Percentiles rank a stretch among this genome's conserved stretches.
Conservation (phyloP, 805 yeast species). For the Ogataea methylovora region DNA sequence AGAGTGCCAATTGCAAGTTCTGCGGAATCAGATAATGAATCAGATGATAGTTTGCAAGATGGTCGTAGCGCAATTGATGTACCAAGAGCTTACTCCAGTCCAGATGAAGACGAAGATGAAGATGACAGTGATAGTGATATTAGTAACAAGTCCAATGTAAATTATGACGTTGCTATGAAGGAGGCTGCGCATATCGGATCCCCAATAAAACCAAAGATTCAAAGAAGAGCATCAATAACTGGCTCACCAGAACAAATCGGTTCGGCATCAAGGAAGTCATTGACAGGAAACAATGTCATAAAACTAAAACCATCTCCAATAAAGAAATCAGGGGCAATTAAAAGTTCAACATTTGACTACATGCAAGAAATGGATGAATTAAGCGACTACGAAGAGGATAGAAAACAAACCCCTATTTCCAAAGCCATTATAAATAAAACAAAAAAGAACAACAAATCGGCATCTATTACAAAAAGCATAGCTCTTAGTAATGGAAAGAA, state of each 20-base stretch:
- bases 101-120: conserved; percentile 9
- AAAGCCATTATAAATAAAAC: conserved; percentile 2
- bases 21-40: conserved; percentile 6
- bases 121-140: conserved; percentile 9
- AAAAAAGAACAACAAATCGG: conserved; percentile 4
- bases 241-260: conserved; percentile 11
- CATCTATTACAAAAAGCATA: conserved; percentile 20
- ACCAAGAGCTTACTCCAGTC: background rate
- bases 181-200: conserved; percentile 22
- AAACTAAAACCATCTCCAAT: conserved; percentile 15
- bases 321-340: conserved; percentile 5
- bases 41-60: no score
- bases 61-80: no score
- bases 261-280: background rate
- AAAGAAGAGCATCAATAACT: conserved; percentile 9
- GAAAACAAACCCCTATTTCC: conserved; percentile 2
- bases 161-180: conserved; percentile 23
- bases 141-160: conserved; percentile 15
- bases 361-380: background rate
- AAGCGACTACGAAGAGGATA: conserved; percentile 3
- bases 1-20: conserved; percentile 2
- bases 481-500: conserved; percentile 14
- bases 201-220: conserved; percentile 17
- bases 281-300: background rate
- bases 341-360: background rate